phyloP scores from a whole-genome alignment of 2,329 filamentous ascomycete genomes.

The Xylariaceae sp. region DNA sequence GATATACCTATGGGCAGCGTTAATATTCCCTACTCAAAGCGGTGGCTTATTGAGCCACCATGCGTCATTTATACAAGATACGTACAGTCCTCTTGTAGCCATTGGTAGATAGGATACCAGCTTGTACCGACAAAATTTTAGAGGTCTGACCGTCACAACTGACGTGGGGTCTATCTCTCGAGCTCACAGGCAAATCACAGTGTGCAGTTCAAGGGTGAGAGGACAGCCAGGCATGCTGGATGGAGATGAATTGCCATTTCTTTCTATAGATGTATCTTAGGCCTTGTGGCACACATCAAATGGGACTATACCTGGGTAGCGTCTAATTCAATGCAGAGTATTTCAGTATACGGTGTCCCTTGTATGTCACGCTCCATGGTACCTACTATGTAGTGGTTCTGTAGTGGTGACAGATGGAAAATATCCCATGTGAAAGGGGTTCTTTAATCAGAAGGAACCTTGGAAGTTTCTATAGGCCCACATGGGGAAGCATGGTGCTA shows the following conservation, averaged over 20 bases:
- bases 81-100: not conserved
- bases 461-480: too few relatives aligned
- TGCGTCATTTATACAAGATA: not conserved
- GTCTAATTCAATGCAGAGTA: too few relatives aligned
- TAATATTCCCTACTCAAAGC: not conserved
- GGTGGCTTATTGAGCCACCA: not conserved
- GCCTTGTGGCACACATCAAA: not conserved
- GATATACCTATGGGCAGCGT: constrained; percentile 5
- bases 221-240: not conserved
- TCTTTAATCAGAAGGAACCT: too few relatives aligned
- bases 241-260: constrained; percentile 9
- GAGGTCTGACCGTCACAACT: not conserved
- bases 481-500: too few relatives aligned
- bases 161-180: not conserved
- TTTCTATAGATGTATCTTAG: constrained; percentile 7
- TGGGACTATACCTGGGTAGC: too few relatives aligned
- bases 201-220: not conserved
- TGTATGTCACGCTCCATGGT: too few relatives aligned
- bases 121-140: constrained; percentile 2
- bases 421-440: too few relatives aligned
- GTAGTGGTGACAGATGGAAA: too few relatives aligned
- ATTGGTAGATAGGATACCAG: constrained; percentile 5
- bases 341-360: too few relatives aligned
- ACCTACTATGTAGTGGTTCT: too few relatives aligned
- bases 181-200: not conserved